Conservation (phyloP, 345 rosid genomes). For the Populus pruinosa region DNA sequence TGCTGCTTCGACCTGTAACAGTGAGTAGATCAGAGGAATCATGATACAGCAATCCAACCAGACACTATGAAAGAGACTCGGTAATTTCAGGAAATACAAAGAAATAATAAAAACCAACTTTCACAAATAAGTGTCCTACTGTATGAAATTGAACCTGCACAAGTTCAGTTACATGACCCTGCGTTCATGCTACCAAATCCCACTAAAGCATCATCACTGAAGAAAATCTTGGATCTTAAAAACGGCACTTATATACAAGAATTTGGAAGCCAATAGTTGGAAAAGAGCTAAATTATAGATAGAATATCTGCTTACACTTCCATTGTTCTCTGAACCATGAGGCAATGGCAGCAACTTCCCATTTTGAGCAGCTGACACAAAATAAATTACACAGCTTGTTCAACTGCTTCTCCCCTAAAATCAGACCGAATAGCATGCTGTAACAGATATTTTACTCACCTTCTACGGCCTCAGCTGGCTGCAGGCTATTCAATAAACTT, state of each 20-base stretch:
- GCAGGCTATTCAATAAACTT: conserved; percentile 64
- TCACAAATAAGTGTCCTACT: background rate
- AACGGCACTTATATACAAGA: background rate
- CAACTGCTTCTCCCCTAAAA: conserved; percentile 7
- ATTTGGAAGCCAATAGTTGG: background rate
- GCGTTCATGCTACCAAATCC: background rate
- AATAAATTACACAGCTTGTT: background rate
- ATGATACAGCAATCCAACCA: background rate
- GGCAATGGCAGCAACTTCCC: conserved; percentile 85
- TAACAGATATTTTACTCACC: conserved; percentile 46
- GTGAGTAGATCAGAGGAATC: conserved; percentile 10
- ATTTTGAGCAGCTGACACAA: conserved; percentile 59
- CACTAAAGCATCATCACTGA: background rate
- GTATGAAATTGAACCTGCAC: background rate
- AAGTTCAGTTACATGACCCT: background rate
- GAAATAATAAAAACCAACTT: background rate
- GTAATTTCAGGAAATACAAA: background rate
- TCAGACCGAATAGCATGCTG: background rate
- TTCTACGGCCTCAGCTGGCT: conserved; percentile 57
- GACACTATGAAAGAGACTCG: background rate
- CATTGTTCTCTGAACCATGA: conserved; percentile 64
- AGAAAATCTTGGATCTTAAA: background rate
- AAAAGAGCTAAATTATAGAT: background rate
- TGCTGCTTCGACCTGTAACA: conserved; percentile 53
- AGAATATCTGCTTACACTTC: conserved; percentile 48